Percentiles rank a stretch among this genome's conserved stretches.
Conservation (phyloP, 1,284 basidiomycete genomes). For the Ceratobasidium sp. region DNA sequence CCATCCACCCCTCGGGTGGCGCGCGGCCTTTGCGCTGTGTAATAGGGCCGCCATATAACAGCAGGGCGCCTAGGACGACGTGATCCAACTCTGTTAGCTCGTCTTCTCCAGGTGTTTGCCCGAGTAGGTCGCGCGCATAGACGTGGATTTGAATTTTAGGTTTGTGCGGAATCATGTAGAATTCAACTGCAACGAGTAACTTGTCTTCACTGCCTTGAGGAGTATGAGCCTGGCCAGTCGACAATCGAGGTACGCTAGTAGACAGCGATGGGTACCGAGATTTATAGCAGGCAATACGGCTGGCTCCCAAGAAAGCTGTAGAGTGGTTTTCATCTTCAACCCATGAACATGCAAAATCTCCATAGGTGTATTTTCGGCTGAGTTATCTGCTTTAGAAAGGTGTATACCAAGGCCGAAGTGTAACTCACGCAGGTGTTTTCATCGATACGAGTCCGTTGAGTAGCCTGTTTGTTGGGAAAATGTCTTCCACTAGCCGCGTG, state of each 20-base stretch:
- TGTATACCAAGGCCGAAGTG: neutral
- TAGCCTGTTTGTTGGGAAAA: neutral
- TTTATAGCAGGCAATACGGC: conserved; percentile 14
- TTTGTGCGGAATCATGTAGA: neutral
- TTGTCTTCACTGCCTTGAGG: neutral
- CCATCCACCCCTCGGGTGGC: neutral
- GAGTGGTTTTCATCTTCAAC: neutral
- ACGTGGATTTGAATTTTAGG: conserved; percentile 20
- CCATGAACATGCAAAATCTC: conserved; percentile 28
- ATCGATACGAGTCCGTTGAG: neutral
- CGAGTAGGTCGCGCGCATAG: neutral
- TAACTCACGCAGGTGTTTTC: conserved; percentile 7
- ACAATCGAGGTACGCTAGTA: neutral
- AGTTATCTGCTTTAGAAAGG: neutral
- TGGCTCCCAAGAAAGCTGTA: conserved; percentile 2
- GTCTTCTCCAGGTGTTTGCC: neutral
- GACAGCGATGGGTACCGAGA: neutral
- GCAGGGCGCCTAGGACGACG: conserved; percentile 22
- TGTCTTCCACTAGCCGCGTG: neutral
- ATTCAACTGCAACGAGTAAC: neutral
- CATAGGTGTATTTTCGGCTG: conserved; percentile 30
- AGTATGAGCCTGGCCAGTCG: neutral
- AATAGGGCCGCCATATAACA: neutral
- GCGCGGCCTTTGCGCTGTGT: neutral
- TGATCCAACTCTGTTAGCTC: conserved; percentile 35